phyloP scores from a whole-genome alignment of 1,284 basidiomycete species.

The Flammula alnicola region DNA sequence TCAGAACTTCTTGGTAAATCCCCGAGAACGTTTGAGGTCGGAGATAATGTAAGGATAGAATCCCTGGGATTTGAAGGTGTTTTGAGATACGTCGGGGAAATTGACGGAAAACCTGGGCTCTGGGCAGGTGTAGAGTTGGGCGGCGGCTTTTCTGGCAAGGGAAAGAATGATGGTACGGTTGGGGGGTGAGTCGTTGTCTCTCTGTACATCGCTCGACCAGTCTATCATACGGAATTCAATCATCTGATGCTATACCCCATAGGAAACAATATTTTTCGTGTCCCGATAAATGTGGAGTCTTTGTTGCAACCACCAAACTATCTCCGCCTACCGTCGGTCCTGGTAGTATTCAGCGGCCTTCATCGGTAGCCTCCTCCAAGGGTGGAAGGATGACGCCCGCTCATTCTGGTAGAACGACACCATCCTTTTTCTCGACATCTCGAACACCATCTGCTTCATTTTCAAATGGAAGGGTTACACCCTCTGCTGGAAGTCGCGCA shows the following conservation, averaged over 20 bases:
- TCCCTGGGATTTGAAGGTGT: constrained; percentile 85
- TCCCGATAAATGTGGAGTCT: constrained; percentile 87
- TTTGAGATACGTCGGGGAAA: constrained; percentile 79
- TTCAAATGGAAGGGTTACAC: constrained; percentile 49
- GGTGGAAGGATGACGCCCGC: constrained; percentile 61
- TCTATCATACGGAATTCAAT: constrained; percentile 9
- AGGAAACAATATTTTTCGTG: constrained; percentile 89
- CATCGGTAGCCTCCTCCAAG: constrained; percentile 80
- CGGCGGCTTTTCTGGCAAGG: constrained; percentile 86
- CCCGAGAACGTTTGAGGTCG: constrained; percentile 61
- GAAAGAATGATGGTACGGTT: constrained; percentile 95
- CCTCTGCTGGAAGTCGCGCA: constrained; percentile 39
- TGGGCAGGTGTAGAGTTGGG: constrained; percentile 94
- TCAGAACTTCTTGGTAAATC: constrained; percentile 59
- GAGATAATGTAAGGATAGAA: constrained; percentile 84
- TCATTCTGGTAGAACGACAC: constrained; percentile 48
- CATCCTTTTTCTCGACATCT: constrained; percentile 43
- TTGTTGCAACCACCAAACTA: constrained; percentile 84
- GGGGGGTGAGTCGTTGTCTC: constrained; percentile 66
- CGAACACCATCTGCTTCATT: constrained; percentile 38
- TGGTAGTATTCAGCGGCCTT: constrained; percentile 61
- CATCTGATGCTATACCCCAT: constrained; percentile 12
- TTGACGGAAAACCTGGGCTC: constrained; percentile 83
- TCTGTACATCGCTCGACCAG: background rate
- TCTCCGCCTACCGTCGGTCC: constrained; percentile 72